These are phyloP conservation scores for Globisporangium sylvaticum DNA, from an alignment of 352 stramenopile species.

Conservation along the genomic window DNA sequence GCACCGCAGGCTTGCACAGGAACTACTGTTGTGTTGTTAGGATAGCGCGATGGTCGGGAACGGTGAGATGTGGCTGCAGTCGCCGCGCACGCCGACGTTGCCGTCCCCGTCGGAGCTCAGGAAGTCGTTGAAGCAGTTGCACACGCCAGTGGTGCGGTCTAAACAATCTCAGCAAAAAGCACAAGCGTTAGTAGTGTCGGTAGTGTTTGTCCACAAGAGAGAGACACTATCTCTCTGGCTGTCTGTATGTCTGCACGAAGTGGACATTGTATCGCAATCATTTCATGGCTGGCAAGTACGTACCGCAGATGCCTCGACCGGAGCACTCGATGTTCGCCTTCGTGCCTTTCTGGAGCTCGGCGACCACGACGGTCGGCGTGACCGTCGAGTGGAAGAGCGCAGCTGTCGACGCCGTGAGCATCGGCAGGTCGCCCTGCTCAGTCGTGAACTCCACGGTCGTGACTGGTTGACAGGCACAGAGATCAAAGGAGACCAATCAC, in stretches of 20 bases:
- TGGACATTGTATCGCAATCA: too few species aligned
- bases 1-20: background rate
- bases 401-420: constrained; percentile 30
- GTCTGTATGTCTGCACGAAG: background rate
- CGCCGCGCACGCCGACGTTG: constrained; percentile 73
- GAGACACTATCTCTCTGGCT: background rate
- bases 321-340: constrained; percentile 82
- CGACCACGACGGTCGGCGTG: constrained; percentile 25
- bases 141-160: constrained; percentile 64
- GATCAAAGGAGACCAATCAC: background rate
- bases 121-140: constrained; percentile 74
- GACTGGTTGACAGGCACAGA: constrained; percentile 16
- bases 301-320: constrained; percentile 66
- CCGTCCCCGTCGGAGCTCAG: constrained; percentile 71
- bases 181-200: too few species aligned
- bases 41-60: constrained; percentile 48
- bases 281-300: constrained; percentile 4
- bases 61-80: constrained; percentile 88
- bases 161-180: background rate
- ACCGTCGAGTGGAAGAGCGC: constrained; percentile 35
- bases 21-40: constrained; percentile 7
- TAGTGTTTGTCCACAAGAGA: background rate
- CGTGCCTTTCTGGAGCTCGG: constrained; percentile 47
- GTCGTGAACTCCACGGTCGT: constrained; percentile 67
- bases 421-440: constrained; percentile 57